These are phyloP conservation scores for Lentinula boryana DNA, from an alignment of 768 basidiomycete species.

Conservation along the genomic window DNA sequence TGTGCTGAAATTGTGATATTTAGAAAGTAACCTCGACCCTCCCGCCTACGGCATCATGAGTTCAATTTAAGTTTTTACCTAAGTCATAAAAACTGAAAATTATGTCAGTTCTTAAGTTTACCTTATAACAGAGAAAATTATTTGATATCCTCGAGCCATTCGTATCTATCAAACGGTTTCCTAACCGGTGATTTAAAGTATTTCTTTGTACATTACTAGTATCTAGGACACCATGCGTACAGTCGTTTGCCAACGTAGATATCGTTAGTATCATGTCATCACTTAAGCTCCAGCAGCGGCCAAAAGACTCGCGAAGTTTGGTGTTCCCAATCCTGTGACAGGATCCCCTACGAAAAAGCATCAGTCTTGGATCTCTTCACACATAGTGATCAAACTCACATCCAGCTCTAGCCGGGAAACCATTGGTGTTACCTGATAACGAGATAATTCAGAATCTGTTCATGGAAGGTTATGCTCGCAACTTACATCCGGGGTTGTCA, in stretches of 20 bases:
- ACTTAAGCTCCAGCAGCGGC: slow-evolving; percentile 9
- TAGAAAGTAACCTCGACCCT: too few species aligned
- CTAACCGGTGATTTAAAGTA: neutral
- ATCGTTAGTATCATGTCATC: neutral
- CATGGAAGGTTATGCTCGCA: slow-evolving; percentile 29
- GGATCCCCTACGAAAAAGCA: slow-evolving; percentile 5
- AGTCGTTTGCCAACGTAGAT: neutral
- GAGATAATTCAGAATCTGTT: neutral
- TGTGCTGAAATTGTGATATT: too few species aligned
- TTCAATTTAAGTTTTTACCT: too few species aligned
- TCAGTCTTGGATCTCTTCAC: neutral
- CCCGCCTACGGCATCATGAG: too few species aligned
- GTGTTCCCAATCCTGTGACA: slow-evolving; percentile 36
- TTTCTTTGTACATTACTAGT: neutral
- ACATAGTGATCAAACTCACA: slow-evolving; percentile 13
- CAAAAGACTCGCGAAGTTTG: slow-evolving; percentile 22
- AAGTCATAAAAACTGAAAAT: too few species aligned
- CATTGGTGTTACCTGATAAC: slow-evolving; percentile 8
- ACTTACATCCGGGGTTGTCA: slow-evolving; percentile 33
- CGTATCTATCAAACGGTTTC: too few species aligned
- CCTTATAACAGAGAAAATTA: too few species aligned
- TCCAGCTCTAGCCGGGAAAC: slow-evolving; percentile 28
- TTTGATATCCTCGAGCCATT: too few species aligned
- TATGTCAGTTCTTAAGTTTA: too few species aligned
- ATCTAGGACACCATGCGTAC: neutral